Base-by-base conservation (phyloP, 1,139 yeast species). In the Nakaseomyces delphensis region DNA sequence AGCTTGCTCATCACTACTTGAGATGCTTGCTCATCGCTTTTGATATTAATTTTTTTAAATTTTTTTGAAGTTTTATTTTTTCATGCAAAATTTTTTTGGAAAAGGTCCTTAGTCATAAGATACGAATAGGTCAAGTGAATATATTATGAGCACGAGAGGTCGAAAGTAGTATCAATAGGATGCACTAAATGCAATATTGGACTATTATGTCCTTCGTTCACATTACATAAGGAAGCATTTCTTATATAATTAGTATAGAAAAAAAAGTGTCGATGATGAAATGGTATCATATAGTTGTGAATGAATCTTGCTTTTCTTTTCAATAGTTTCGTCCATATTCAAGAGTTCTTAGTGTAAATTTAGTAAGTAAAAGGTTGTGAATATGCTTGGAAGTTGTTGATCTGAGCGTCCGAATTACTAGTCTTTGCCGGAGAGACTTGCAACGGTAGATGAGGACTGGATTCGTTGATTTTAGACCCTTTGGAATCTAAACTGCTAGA, bases 301-400 rank as follows among this genome's bases (percentile, higher is more conserved):
- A n/a, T n/a, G n/a, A n/a, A n/a, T n/a, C n/a, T n/a, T n/a, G n/a
- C n/a, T n/a, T n/a, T n/a, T n/a, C n/a, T n/a, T n/a, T n/a, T n/a
- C n/a, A n/a, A n/a, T n/a, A n/a, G n/a, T n/a, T n/a, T n/a, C n/a
- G n/a, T n/a, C n/a, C n/a, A n/a, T n/a, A n/a, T n/a, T n/a, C n/a
- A n/a, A 10, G 30, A 10, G 30, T 27, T 10, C n/a, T 27, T 27
- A 27, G 6, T 27, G 30, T 27, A 5, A 10, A 16, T 39, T 35
- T 39, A 41, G 27, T 43, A 43, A 3, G 33, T 42, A 18, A 57
- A 57, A 3, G 62, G 62, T 46, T 57, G 61, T 6, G 62, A 55
- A 38, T 55, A 56, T n/a, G 57, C 61, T 41, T 55, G 54, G 39
- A 52, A 56, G 11, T 52, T 50, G 23, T 51, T 54, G 11, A 56